phyloP scores from a whole-genome alignment of 306 rosid genomes.

The Sphenostylis stenocarpa region DNA sequence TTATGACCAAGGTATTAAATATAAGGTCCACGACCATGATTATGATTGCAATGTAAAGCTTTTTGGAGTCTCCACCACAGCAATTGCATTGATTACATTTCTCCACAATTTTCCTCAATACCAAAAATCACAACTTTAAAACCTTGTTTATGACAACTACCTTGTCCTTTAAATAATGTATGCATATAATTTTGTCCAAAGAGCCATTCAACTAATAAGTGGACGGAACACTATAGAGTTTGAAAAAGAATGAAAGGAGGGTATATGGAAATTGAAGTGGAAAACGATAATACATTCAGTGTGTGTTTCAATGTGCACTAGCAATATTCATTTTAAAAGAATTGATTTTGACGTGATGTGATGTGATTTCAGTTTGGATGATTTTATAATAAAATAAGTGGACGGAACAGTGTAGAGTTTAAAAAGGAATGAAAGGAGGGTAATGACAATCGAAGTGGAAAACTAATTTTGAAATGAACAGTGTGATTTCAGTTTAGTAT shows the following conservation, averaged over 20 bases:
- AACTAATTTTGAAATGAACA: no score
- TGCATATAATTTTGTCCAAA: conserved; percentile 7
- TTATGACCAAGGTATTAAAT: neutral
- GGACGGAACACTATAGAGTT: no score
- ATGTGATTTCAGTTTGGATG: no score
- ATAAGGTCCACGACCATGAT: neutral
- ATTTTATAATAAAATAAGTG: neutral
- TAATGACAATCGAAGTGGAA: no score
- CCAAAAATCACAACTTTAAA: neutral
- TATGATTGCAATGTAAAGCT: no score
- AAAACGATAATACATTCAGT: neutral
- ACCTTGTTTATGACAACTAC: neutral
- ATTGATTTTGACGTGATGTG: no score
- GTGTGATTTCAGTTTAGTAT: no score
- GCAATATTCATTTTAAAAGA: no score
- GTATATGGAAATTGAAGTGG: neutral
- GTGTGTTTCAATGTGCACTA: no score
- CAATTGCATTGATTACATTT: neutral
- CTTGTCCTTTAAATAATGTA: neutral
- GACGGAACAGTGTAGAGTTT: no score
- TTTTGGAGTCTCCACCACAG: neutral
- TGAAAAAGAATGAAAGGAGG: neutral
- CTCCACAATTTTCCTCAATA: neutral
- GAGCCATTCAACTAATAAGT: neutral
- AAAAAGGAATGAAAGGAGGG: no score